Percentiles rank a stretch among this genome's conserved stretches.
Evolutionary conservation across 805 yeast genomes (phyloP).

Genomic region (Myxozyma neotropica): DNA sequence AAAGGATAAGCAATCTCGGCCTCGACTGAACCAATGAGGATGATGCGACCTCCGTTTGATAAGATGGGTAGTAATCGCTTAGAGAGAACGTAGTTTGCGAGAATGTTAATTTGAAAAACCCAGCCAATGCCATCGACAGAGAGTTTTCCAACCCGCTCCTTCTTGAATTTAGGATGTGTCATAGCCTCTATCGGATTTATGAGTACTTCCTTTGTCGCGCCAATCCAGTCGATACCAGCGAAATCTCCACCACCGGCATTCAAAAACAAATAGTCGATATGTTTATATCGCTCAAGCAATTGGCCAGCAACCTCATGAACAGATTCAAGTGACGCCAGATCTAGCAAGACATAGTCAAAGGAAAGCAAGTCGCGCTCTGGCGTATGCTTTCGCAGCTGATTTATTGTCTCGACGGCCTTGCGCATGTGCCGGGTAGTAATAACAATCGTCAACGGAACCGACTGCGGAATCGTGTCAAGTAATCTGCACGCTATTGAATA

Average conservation of each 20-base stretch:
- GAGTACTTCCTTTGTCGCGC: conserved; percentile 69
- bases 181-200: conserved; percentile 74
- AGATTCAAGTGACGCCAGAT: conserved; percentile 87
- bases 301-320: conserved; percentile 74
- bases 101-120: conserved; percentile 94
- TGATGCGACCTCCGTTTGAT: conserved; percentile 61
- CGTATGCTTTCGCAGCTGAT: conserved; percentile 49
- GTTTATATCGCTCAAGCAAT: conserved; percentile 60
- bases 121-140: conserved; percentile 79
- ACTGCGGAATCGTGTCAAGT: conserved; percentile 58
- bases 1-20: conserved; percentile 68
- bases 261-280: conserved; percentile 76
- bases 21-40: conserved; percentile 88
- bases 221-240: conserved; percentile 82
- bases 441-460: conserved; percentile 67
- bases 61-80: conserved; percentile 63
- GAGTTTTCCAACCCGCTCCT: conserved; percentile 75
- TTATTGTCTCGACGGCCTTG: conserved; percentile 75
- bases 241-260: conserved; percentile 91
- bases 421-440: conserved; percentile 90
- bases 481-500: conserved; percentile 80
- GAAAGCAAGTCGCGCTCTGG: conserved; percentile 56
- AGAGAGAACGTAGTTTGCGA: conserved; percentile 87
- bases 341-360: conserved; percentile 87
- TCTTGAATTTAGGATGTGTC: conserved; percentile 85